Base-by-base conservation (phyloP, 2,329 filamentous ascomycete genomes). In the Moelleriella libera region DNA sequence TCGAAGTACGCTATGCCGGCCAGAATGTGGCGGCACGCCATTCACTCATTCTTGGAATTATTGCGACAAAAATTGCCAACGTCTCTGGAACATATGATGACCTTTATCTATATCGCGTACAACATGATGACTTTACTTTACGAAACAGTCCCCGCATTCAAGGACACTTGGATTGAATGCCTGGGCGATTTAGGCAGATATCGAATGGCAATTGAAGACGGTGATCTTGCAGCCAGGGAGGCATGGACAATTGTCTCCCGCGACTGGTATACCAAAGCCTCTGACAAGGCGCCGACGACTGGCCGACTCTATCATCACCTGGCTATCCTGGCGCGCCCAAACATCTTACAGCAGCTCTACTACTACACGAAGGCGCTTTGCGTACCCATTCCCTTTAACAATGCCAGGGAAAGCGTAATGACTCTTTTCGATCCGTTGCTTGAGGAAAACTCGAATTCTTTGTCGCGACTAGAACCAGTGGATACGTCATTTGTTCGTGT, bases 161-260 rank as follows among this genome's bases (percentile, higher is more conserved):
- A 85, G 46, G 85, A 92, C 49, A 95, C 86, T 0, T 97, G 90
- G 90, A 86, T 94, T 7, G 90, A 96, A 54, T 96, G 89, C 47
- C 67, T 97, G 0, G 90, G 90, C 0, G 89, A 97, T 58, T 65
- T 97, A 0, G 84, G 83, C 0, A 72, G 89, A 21, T 96, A 94
- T 43, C 62, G 74, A 1, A 96, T 96, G 88, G 88, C 88, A 0
- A 88, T 96, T 43, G 89, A 96, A 60, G 85, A 94, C 41, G 78
- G 84, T 30, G 83, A 92, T 51, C 72, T 85, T 21, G 66, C 75
- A 2, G 84, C 90, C 48, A 70, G 85, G 1, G 86, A 94, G 45
- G 77, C 80, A 0, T 97, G 90, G 90, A 85, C 84, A 0, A 74
- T 75, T 0, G 85, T 95, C 0, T 84, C 85, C 0, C 70, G 82